Base-by-base conservation (phyloP, 345 rosid species). In the Eucalyptus curtisii region DNA sequence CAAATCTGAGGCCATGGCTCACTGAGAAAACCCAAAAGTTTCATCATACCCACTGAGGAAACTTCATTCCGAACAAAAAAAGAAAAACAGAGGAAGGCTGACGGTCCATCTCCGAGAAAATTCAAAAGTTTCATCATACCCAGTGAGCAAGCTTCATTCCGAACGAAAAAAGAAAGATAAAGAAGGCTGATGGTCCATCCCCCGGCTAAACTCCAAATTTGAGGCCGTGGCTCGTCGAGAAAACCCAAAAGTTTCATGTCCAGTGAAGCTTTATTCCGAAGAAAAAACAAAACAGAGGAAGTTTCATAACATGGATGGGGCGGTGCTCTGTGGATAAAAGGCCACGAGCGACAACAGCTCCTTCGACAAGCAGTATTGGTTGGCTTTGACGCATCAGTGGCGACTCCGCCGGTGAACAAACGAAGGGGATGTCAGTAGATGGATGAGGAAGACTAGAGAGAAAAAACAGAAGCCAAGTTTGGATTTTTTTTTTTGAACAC, bases 81-180 rank as follows among this genome's bases (percentile, higher is more conserved):
- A 24, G 1, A 57, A 10, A 57, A 25, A 0, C 30, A 25, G 64
- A 57, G 64, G n/a, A 57, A 57, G 13, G 59, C 59, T 53, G 59
- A 22, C 1, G 59, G 59, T 53, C 59, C 59, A 53, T 53, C 59
- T 19, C 27, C 59, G 11, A 53, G 59, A 53, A 53, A 53, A 53
- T 22, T 22, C 59, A 53, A 20, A 53, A 53, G 59, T 53, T 20
- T 53, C 59, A 22, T 53, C 59, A 20, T 22, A 53, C 59, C 27
- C 27, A 19, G 11, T 19, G 59, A 20, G 59, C 25, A 53, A 20
- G 59, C 59, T 53, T 53, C 59, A 53, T 53, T 53, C 59, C 59
- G 25, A 53, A 3, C 11, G 5, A 15, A 3, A 52, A 53, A 20
- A 3, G 0, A 53, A 22, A 8, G 59, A 22, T 0, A 53, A 53